phyloP scores from a whole-genome alignment of 768 basidiomycete species.

The Boletus sp. region DNA sequence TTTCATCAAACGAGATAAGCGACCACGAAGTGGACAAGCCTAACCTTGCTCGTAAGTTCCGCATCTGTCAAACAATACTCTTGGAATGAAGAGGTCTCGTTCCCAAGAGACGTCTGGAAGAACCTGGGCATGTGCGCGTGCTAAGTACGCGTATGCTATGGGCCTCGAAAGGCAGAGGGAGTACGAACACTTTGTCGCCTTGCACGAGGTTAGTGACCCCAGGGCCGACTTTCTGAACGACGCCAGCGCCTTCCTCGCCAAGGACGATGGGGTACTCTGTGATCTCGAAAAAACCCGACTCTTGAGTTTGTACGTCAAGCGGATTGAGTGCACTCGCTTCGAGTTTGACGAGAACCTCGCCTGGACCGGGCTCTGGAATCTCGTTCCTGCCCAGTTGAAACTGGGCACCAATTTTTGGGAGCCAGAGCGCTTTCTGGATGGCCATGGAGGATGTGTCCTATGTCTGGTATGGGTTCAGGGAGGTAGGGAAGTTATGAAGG shows the following conservation, averaged over 20 bases:
- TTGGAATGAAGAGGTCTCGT: constrained; percentile 20
- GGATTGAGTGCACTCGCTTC: constrained; percentile 43
- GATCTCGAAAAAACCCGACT: constrained; percentile 11
- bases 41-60: constrained; percentile 11
- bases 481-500: too few species aligned
- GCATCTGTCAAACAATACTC: constrained; percentile 19
- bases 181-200: constrained; percentile 31
- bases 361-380: constrained; percentile 36
- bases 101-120: constrained; percentile 4
- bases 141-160: neutral
- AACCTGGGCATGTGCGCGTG: neutral
- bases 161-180: neutral
- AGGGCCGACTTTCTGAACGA: constrained; percentile 34
- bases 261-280: constrained; percentile 34
- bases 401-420: neutral
- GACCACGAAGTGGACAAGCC: neutral
- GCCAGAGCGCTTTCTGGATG: constrained; percentile 17
- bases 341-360: constrained; percentile 41
- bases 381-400: constrained; percentile 5
- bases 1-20: neutral
- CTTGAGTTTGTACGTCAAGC: constrained; percentile 28
- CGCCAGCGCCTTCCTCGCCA: constrained; percentile 37
- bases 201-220: constrained; percentile 30
- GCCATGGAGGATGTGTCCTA: neutral
- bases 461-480: neutral